Conservation (phyloP, 371 early-diverging fungal species). For the Rhizopus sp. region DNA sequence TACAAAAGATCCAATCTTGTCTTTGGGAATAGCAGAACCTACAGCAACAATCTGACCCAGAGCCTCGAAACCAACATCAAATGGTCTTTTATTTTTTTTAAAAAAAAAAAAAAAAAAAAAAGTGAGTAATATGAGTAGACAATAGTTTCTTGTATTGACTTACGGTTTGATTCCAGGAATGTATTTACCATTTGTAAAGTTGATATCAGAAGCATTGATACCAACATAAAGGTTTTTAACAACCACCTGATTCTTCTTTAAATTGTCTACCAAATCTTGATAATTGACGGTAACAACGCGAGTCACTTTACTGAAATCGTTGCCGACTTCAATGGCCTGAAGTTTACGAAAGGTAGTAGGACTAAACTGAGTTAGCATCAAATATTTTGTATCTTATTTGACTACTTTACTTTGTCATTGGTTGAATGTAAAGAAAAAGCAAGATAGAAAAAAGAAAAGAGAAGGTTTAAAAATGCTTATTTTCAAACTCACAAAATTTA, state of each 20-base stretch:
- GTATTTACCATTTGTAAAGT: constrained; percentile 63
- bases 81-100: constrained; percentile 41
- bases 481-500: constrained; percentile 4
- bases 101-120: neutral
- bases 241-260: constrained; percentile 44
- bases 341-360: constrained; percentile 39
- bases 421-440: neutral
- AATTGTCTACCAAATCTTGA: constrained; percentile 20
- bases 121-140: no score
- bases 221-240: constrained; percentile 53
- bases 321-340: constrained; percentile 42
- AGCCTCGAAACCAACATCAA: constrained; percentile 64
- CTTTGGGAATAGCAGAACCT: constrained; percentile 38
- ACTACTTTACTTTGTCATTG: constrained; percentile 6
- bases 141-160: constrained; percentile 9
- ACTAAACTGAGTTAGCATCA: neutral
- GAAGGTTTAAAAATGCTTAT: neutral
- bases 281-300: constrained; percentile 29
- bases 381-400: neutral
- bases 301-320: constrained; percentile 41
- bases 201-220: constrained; percentile 64
- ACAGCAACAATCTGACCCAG: constrained; percentile 56
- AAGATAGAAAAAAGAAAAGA: neutral
- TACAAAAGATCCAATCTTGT: constrained; percentile 39
- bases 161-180: constrained; percentile 58